Evolutionary conservation across 2,329 filamentous ascomycete genomes (phyloP).

Genomic region (Fonsecaea nubica): DNA sequence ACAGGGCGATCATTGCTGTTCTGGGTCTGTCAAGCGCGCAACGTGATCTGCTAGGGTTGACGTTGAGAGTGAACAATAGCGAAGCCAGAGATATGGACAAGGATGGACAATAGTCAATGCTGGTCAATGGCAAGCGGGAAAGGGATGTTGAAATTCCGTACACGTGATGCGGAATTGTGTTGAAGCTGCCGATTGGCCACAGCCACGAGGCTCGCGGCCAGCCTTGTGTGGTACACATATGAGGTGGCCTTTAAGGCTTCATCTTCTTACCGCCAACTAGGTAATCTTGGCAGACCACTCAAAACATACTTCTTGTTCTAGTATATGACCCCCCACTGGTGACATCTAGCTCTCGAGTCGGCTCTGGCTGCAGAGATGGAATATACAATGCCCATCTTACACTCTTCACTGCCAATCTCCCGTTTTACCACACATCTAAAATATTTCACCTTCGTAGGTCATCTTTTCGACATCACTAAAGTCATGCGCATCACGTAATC

Average conservation of each 20-base stretch:
- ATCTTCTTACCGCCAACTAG: too few species aligned
- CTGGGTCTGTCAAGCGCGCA: neutral
- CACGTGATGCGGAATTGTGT: neutral
- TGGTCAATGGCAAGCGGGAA: neutral
- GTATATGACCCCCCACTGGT: neutral
- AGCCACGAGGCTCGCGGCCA: neutral
- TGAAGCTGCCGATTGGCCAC: neutral
- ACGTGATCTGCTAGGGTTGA: neutral
- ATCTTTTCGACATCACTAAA: slow-evolving; percentile 30
- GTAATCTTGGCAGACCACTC: too few species aligned
- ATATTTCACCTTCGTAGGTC: slow-evolving; percentile 28
- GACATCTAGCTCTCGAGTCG: neutral
- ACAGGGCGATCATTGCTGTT: neutral
- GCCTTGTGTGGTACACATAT: neutral
- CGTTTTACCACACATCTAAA: slow-evolving; percentile 1
- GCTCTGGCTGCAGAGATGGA: neutral
- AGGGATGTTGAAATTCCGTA: neutral
- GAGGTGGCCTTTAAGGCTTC: neutral
- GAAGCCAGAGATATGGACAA: neutral
- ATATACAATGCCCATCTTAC: neutral
- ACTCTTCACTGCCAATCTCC: neutral
- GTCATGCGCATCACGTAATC: slow-evolving; percentile 24
- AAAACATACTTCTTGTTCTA: neutral
- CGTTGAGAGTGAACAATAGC: neutral
- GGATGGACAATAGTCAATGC: neutral